A percentile compares a stretch with the other conserved stretches of the same genome.
These are phyloP conservation scores for Colletotrichum sp. DNA, from an alignment of 2,329 filamentous ascomycete genomes.

Conservation along the genomic window DNA sequence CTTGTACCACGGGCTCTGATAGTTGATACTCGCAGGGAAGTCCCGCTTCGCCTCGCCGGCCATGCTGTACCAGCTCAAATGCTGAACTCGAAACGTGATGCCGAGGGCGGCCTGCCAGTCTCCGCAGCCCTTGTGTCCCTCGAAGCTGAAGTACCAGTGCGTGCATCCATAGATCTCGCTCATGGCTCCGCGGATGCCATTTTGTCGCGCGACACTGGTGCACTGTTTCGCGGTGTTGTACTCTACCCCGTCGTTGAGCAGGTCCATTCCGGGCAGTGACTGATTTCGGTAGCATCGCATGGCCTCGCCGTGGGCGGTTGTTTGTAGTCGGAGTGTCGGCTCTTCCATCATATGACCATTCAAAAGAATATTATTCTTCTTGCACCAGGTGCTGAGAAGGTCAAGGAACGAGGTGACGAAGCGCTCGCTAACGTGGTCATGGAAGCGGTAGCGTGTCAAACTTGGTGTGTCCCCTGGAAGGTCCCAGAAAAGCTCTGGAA, in stretches of 20 bases:
- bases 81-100: slow-evolving; percentile 35
- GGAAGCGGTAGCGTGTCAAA: slow-evolving; percentile 30
- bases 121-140: slow-evolving; percentile 36
- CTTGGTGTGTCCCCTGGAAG: slow-evolving; percentile 29
- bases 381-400: slow-evolving; percentile 31
- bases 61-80: slow-evolving; percentile 37
- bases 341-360: slow-evolving; percentile 39
- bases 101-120: slow-evolving; percentile 38
- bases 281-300: slow-evolving; percentile 36
- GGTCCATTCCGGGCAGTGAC: slow-evolving; percentile 35
- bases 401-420: slow-evolving; percentile 36
- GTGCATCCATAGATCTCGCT: slow-evolving; percentile 35
- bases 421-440: slow-evolving; percentile 35
- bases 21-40: slow-evolving; percentile 34
- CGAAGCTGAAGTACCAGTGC: slow-evolving; percentile 35
- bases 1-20: slow-evolving; percentile 37
- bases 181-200: slow-evolving; percentile 30
- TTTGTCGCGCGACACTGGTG: slow-evolving; percentile 33
- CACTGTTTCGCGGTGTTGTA: slow-evolving; percentile 37
- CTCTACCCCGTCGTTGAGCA: slow-evolving; percentile 33
- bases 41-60: slow-evolving; percentile 35
- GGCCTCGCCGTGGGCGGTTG: slow-evolving; percentile 33
- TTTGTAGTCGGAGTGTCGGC: slow-evolving; percentile 33
- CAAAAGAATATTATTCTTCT: slow-evolving; percentile 28
- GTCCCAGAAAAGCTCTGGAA: slow-evolving; percentile 36